These are phyloP conservation scores for Fusarium sp. DNA, from an alignment of 2,329 filamentous ascomycete species.

Conservation along the genomic window DNA sequence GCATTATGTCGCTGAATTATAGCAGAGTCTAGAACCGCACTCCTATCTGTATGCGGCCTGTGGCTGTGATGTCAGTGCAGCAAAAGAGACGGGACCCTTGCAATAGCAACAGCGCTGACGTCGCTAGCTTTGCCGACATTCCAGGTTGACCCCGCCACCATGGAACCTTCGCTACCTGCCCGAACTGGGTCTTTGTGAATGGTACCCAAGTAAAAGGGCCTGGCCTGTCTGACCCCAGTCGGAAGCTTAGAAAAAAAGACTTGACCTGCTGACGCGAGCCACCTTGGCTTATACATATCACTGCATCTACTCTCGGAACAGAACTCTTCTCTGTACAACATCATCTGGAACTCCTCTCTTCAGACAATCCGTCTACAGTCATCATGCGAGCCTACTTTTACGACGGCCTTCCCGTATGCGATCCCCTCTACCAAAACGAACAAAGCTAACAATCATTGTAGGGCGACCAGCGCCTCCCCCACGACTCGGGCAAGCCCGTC, in stretches of 20 bases:
- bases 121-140: conserved; percentile 36
- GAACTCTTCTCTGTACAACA: neutral
- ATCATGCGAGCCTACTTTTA: conserved; percentile 71
- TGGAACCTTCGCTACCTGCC: conserved; percentile 24
- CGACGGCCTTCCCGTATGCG: conserved; percentile 65
- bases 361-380: neutral
- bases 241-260: conserved; percentile 25
- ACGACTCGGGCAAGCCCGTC: conserved; percentile 84
- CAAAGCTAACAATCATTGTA: conserved; percentile 52
- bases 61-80: conserved; percentile 37
- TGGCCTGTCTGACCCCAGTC: conserved; percentile 13
- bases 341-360: neutral
- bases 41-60: conserved; percentile 8
- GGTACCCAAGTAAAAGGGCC: conserved; percentile 24
- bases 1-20: neutral
- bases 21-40: neutral
- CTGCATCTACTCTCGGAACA: neutral
- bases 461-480: conserved; percentile 93
- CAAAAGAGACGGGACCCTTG: conserved; percentile 9
- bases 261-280: conserved; percentile 13
- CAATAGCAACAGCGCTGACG: conserved; percentile 37
- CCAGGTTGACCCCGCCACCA: conserved; percentile 38
- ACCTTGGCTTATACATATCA: conserved; percentile 2
- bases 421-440: neutral
- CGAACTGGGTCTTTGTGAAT: conserved; percentile 9